These are phyloP conservation scores for Solanum tarijense DNA, from an alignment of 257 asterid species.

Conservation along the genomic window DNA sequence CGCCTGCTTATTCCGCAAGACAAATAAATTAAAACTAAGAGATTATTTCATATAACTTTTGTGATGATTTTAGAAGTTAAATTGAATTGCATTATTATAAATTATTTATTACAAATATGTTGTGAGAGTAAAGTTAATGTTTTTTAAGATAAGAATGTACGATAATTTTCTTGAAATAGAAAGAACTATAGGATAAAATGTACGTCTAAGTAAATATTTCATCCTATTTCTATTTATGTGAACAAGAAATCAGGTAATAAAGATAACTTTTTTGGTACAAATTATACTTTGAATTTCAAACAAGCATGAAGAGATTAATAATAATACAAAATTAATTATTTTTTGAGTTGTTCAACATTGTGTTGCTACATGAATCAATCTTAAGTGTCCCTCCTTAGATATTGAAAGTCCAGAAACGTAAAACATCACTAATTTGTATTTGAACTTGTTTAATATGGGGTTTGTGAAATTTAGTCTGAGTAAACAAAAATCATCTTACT, in stretches of 20 bases:
- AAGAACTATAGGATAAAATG: background rate
- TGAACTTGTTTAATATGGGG: background rate
- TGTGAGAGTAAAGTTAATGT: background rate
- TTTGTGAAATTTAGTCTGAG: background rate
- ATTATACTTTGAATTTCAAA: background rate
- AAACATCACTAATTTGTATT: background rate
- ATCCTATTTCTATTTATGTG: background rate
- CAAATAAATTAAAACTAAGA: accelerated
- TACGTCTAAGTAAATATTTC: background rate
- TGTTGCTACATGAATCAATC: too few species aligned
- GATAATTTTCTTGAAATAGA: background rate
- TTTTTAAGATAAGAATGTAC: background rate
- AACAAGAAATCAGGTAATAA: background rate
- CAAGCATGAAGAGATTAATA: background rate
- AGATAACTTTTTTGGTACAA: background rate
- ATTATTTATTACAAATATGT: background rate
- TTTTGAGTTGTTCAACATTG: background rate
- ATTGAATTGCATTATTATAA: background rate
- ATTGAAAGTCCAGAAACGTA: background rate
- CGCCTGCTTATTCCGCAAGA: too few species aligned
- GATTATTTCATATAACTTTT: background rate
- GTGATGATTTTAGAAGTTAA: background rate
- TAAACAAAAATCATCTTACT: background rate
- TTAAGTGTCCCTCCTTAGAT: background rate
- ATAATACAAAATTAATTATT: too few species aligned